These are phyloP conservation scores for Rhizodiscina lignyota DNA, from an alignment of 495 filamentous ascomycete species.

Conservation along the genomic window DNA sequence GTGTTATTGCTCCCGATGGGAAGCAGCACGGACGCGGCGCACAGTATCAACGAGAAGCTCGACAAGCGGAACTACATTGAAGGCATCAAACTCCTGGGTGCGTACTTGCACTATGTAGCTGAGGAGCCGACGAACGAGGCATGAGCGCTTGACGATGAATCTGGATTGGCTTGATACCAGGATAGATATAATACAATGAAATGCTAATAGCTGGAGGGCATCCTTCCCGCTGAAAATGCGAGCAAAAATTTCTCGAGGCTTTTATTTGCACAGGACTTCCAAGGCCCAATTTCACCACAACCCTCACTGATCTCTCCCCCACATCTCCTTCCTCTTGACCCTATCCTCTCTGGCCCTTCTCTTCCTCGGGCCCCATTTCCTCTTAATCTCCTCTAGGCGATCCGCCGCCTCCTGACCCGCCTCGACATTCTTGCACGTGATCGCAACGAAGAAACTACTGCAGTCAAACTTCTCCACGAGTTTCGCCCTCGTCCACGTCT, in stretches of 20 bases:
- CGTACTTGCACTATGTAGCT: slow-evolving; percentile 92
- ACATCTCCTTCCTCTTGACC: slow-evolving; percentile 43
- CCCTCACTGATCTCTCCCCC: slow-evolving; percentile 29
- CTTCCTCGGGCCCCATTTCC: slow-evolving; percentile 56
- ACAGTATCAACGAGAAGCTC: slow-evolving; percentile 96
- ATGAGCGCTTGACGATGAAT: too few species aligned
- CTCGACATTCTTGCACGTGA: slow-evolving; percentile 30
- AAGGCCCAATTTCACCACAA: background rate
- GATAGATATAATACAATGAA: too few species aligned
- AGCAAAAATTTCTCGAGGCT: too few species aligned
- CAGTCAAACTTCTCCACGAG: slow-evolving; percentile 66
- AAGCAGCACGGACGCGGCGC: slow-evolving; percentile 86
- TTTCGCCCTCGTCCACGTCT: slow-evolving; percentile 50
- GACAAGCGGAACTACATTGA: slow-evolving; percentile 96
- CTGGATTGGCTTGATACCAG: too few species aligned
- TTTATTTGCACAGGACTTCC: too few species aligned
- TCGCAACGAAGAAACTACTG: slow-evolving; percentile 51
- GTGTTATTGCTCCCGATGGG: slow-evolving; percentile 93
- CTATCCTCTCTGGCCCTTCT: slow-evolving; percentile 60
- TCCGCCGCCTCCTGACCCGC: slow-evolving; percentile 24
- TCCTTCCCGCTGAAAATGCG: too few species aligned
- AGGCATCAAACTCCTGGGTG: slow-evolving; percentile 88
- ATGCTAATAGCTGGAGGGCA: too few species aligned
- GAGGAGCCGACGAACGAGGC: slow-evolving; percentile 71
- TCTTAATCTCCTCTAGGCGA: slow-evolving; percentile 41